A percentile compares a stretch with the other conserved stretches of the same genome.
Evolutionary conservation across 257 asterid species (phyloP).

Genomic region (Penstemon newberryi): DNA sequence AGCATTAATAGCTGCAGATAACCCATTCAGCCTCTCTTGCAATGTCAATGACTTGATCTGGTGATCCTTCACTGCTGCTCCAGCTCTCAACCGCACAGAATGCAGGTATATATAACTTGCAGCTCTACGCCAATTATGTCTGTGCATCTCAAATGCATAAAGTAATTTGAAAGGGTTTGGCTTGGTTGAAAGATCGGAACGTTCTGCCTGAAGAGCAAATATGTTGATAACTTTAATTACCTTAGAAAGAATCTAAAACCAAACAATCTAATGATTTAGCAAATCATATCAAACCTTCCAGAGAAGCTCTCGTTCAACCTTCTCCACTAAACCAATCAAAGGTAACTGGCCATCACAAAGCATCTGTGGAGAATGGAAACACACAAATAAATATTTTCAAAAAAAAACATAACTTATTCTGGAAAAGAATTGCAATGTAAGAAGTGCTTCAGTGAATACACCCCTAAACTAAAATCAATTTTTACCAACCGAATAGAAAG

Average conservation of each 20-base stretch:
- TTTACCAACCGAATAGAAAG: background rate
- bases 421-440: constrained; percentile 14
- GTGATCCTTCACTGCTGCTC: constrained; percentile 63
- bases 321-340: constrained; percentile 81
- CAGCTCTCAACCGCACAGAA: constrained; percentile 68
- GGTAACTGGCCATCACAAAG: constrained; percentile 96
- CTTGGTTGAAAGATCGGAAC: constrained; percentile 73
- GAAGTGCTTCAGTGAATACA: constrained; percentile 25
- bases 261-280: constrained; percentile 12
- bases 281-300: constrained; percentile 71
- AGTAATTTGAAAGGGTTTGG: constrained; percentile 88
- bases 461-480: background rate
- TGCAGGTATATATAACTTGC: constrained; percentile 73
- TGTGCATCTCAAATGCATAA: constrained; percentile 89
- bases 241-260: constrained; percentile 19
- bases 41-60: constrained; percentile 56
- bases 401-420: background rate
- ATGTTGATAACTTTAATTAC: constrained; percentile 19
- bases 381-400: constrained; percentile 1
- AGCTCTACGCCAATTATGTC: constrained; percentile 94
- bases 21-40: constrained; percentile 88
- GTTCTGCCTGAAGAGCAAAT: constrained; percentile 76
- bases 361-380: constrained; percentile 50
- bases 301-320: constrained; percentile 90
- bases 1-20: constrained; percentile 90